A percentile compares a stretch with the other conserved stretches of the same genome.
These are phyloP conservation scores for Ilyonectria mors-panacis DNA, from an alignment of 2,329 filamentous ascomycete species.

Conservation along the genomic window DNA sequence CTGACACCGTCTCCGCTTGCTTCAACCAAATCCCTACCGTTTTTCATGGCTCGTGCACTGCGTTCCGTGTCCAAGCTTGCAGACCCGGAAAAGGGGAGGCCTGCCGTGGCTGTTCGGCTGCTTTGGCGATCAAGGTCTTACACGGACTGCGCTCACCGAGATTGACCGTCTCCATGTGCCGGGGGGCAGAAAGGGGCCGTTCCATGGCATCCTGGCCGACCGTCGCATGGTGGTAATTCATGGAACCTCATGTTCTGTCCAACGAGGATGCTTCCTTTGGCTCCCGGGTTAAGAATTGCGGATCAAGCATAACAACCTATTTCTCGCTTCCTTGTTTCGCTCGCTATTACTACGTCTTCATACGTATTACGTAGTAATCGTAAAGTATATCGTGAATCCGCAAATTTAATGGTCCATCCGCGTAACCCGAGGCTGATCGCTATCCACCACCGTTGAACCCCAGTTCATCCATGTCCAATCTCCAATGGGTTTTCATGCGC, in stretches of 20 bases:
- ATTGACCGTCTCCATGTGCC: slow-evolving; percentile 18
- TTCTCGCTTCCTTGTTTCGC: slow-evolving; percentile 1
- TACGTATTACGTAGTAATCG: background rate
- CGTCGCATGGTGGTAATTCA: slow-evolving; percentile 23
- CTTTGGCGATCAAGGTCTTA: slow-evolving; percentile 2
- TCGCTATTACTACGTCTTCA: background rate
- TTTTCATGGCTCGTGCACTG: slow-evolving; percentile 15
- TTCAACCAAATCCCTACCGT: background rate
- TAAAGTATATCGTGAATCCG: slow-evolving; percentile 13
- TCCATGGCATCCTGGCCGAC: slow-evolving; percentile 9
- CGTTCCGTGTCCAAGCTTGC: background rate
- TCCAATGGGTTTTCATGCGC: background rate
- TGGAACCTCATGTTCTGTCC: slow-evolving; percentile 15
- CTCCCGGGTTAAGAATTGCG: background rate
- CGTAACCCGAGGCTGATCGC: background rate
- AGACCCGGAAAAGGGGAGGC: slow-evolving; percentile 15
- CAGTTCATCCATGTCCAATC: background rate
- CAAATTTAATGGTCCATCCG: slow-evolving; percentile 3
- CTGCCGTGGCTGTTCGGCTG: slow-evolving; percentile 8
- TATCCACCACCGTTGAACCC: slow-evolving; percentile 8
- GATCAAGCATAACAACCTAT: background rate
- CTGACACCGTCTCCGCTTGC: slow-evolving; percentile 7
- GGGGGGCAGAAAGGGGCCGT: slow-evolving; percentile 8
- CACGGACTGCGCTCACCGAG: slow-evolving; percentile 8
- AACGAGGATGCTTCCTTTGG: background rate